Conservation (phyloP, 768 basidiomycete species). For the Butyriboletus loyo region DNA sequence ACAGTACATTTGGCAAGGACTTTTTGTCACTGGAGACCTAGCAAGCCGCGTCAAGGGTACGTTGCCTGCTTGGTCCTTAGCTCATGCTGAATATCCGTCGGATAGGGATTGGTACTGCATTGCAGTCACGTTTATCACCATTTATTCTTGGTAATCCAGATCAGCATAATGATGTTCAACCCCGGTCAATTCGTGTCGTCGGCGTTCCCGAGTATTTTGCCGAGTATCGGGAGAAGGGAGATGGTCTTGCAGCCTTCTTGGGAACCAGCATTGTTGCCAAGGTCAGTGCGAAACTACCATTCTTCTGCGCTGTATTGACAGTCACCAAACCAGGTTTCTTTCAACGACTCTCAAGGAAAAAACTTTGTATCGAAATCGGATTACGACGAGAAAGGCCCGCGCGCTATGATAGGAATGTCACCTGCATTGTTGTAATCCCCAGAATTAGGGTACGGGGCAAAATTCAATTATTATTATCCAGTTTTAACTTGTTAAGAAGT, state of each 20-base stretch:
- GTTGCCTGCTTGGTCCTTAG: slow-evolving; percentile 3
- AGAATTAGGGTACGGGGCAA: too few species aligned
- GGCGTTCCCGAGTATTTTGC: slow-evolving; percentile 87
- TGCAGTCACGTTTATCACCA: slow-evolving; percentile 68
- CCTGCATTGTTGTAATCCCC: slow-evolving; percentile 58
- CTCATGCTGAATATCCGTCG: background rate
- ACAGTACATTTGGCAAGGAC: slow-evolving; percentile 70
- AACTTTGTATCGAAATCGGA: slow-evolving; percentile 80
- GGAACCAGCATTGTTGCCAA: slow-evolving; percentile 85
- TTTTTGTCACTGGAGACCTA: slow-evolving; percentile 79
- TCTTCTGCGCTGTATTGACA: slow-evolving; percentile 1
- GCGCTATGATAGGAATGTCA: slow-evolving; percentile 72
- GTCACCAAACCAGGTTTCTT: slow-evolving; percentile 53
- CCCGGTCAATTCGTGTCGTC: slow-evolving; percentile 59
- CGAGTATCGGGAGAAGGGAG: slow-evolving; percentile 84
- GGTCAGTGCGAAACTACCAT: slow-evolving; percentile 37
- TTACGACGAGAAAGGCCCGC: slow-evolving; percentile 70
- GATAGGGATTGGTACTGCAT: slow-evolving; percentile 60
- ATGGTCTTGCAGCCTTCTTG: slow-evolving; percentile 76
- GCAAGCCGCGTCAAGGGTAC: slow-evolving; percentile 70
- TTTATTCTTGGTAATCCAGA: slow-evolving; percentile 62
- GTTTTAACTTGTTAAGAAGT: too few species aligned
- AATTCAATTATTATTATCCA: too few species aligned
- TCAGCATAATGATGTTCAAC: slow-evolving; percentile 66
- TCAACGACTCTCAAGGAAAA: slow-evolving; percentile 62